Base-by-base conservation (phyloP, 2,329 filamentous ascomycete species). In the Colletotrichum australisinense region DNA sequence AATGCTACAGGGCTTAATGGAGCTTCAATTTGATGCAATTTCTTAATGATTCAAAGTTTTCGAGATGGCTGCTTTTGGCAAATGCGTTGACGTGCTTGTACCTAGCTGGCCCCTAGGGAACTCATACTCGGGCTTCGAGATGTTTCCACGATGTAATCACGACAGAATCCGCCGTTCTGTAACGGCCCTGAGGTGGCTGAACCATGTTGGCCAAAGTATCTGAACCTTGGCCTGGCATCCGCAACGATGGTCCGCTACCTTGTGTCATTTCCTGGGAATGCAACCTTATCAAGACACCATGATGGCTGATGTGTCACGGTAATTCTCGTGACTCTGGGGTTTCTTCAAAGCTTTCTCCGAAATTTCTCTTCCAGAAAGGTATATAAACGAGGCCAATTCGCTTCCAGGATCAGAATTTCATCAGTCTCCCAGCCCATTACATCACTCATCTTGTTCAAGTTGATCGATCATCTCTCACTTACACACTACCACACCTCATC, bases 221-320 rank as follows among this genome's bases (percentile, higher is more conserved):
- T n/a, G 19, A 49, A 49, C 42, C 8, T 49, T 19, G 19, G 7
- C 19, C 42, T 49, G 42, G 42, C 19, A n/a, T 22, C 19, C 42
- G 42, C 42, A n/a, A 49, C 42, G 19, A 7, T 49, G 2, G 16
- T n/a, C 42, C 19, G 42, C 16, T n/a, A 49, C 42, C 19, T 42
- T 42, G 19, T n/a, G 3, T 8, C 42, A 1, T 7, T 49, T n/a
- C 42, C 19, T 49, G 42, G 19, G 6, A 49, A n/a, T n/a, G 8
- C 42, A 49, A 8, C 19, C 30, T 30, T 30, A 30, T 30, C 2
- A n/a, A 8, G 2, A n/a, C 42, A 49, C 42, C 19, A 19, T 49
- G 7, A 49, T 22, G 16, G 42, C 8, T 22, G 0, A 1, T 2
- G 0, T 11, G 11, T 49, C 11, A 1, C 42, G 16, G 19, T 1